Evolutionary conservation across 495 filamentous ascomycete species (phyloP), one percentile per base, ranked within the genome.

Genomic region (Hypoxylon perforatum): DNA sequence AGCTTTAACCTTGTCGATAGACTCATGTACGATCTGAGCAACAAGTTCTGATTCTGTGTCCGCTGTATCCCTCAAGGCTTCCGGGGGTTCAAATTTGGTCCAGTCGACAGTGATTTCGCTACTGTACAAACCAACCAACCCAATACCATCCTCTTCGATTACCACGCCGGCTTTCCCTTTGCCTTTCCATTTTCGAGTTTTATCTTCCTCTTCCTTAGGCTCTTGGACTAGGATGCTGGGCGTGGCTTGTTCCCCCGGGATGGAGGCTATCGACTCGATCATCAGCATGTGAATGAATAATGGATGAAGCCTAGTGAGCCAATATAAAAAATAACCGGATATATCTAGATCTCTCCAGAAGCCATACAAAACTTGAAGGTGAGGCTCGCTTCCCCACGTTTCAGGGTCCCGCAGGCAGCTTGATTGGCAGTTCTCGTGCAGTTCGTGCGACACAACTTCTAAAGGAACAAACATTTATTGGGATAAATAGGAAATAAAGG

Each of bases 41-140:
- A 78, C 59, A 14, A 73, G 61, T 14, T 79, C 74, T 21, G 72
- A 69, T 1, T 52, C 66, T 46, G 54, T 38, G 33, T 69, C 57
- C 4, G 67, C 62, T 10, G 66, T 46, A 4, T 75, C 56, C 11
- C n/a, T 62, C 23, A 80, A 65, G 0, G 60, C 70, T 18, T 61
- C 61, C 0, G 78, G 78, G 6, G 77, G 77, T 4, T 74, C 73
- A 52, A 76, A 80, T 15, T 69, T 53, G 4, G 61, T 74, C 65
- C 76, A 76, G 59, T 78, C 75, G 51, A 72, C 67, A 25, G 53
- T 57, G 9, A 36, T 10, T 30, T 49, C 45, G 4, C 30, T 45
- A 14, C 38, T 45, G 5, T 25, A 17, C 18, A 19, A 23, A 8
- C 50, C 35, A 8, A 28, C 23, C 6, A 44, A 18, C 1, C 33